These are phyloP conservation scores for Nothophytophthora sp. DNA, from an alignment of 352 stramenopile species.

Conservation along the genomic window DNA sequence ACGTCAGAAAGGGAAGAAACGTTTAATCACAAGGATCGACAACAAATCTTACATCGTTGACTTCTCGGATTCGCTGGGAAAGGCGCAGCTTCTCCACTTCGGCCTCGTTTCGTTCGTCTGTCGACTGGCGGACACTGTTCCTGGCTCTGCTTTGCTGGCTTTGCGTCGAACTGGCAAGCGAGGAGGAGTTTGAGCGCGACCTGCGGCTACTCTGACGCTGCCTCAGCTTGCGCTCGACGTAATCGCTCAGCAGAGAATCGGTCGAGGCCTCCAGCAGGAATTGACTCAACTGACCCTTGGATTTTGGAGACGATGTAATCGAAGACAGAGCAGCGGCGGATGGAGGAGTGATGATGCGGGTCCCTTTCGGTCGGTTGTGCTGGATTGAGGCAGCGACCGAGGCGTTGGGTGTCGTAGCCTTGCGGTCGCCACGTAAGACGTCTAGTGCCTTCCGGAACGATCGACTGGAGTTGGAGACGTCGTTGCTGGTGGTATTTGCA, in stretches of 20 bases:
- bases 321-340: conserved; percentile 1
- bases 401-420: conserved; percentile 4
- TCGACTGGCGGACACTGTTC: conserved; percentile 19
- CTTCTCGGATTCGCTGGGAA: conserved; percentile 65
- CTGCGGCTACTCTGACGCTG: conserved; percentile 27
- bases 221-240: conserved; percentile 66
- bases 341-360: conserved; percentile 6
- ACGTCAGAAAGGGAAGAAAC: background rate
- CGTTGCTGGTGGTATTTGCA: background rate
- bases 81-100: conserved; percentile 68
- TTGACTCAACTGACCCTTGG: conserved; percentile 32
- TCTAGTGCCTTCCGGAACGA: conserved; percentile 54
- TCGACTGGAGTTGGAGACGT: background rate
- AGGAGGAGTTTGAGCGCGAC: conserved; percentile 2
- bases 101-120: conserved; percentile 47
- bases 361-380: conserved; percentile 2
- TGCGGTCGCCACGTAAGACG: conserved; percentile 45
- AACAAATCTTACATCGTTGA: conserved; percentile 54
- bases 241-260: conserved; percentile 58
- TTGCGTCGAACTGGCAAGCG: conserved; percentile 7
- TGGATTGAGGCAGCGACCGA: conserved; percentile 22
- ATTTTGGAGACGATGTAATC: conserved; percentile 1
- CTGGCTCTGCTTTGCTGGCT: conserved; percentile 8
- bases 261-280: conserved; percentile 58
- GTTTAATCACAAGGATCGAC: too few relatives aligned